A percentile compares a stretch with the other conserved stretches of the same genome.
These are phyloP conservation scores for Talaromyces verruculosus DNA, from an alignment of 2,329 filamentous ascomycete genomes.

Conservation along the genomic window DNA sequence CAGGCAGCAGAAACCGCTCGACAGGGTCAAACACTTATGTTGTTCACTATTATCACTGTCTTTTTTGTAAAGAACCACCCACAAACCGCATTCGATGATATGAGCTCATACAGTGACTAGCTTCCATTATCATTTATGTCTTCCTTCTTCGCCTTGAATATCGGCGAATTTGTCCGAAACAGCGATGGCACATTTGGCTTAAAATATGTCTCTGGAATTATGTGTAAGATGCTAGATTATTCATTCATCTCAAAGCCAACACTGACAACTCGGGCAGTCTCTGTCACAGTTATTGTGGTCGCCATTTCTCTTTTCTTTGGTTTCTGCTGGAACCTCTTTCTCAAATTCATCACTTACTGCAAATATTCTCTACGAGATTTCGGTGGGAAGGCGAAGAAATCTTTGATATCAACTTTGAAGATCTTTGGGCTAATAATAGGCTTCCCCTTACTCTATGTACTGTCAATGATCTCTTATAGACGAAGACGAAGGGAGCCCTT, in stretches of 20 bases:
- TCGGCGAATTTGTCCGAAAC: slow-evolving; percentile 15
- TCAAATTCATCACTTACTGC: neutral
- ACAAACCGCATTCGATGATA: neutral
- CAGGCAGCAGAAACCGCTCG: slow-evolving; percentile 13
- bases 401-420: neutral
- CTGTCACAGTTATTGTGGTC: neutral
- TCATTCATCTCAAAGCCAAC: neutral
- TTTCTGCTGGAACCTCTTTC: neutral
- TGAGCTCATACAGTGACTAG: neutral
- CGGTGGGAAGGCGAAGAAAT: neutral
- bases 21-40: slow-evolving; percentile 13
- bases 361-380: neutral
- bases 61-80: slow-evolving; percentile 4
- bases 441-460: neutral
- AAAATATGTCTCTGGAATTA: neutral
- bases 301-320: neutral
- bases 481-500: neutral
- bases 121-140: slow-evolving; percentile 10
- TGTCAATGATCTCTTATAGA: neutral
- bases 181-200: slow-evolving; percentile 3
- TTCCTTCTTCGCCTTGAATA: slow-evolving; percentile 10
- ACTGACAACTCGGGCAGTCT: neutral
- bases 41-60: slow-evolving; percentile 17
- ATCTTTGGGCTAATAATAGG: neutral
- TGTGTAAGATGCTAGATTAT: neutral